phyloP scores from a whole-genome alignment of 2,329 filamentous ascomycete species.

The Clathrospora elynae region DNA sequence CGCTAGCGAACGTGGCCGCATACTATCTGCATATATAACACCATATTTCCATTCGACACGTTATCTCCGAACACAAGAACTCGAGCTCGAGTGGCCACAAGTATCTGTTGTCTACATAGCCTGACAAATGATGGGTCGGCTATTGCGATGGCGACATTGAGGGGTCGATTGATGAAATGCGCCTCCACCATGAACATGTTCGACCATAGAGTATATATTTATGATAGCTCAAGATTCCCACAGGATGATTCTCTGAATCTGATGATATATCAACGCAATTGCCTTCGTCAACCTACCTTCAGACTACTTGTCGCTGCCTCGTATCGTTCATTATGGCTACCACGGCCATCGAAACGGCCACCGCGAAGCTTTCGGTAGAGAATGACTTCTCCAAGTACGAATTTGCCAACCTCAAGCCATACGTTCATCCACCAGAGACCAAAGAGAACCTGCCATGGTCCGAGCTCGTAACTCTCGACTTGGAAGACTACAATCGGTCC shows the following conservation, averaged over 20 bases:
- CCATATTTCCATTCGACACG: too few species aligned
- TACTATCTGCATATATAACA: too few species aligned
- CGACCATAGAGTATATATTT: too few species aligned
- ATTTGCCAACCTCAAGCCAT: conserved; percentile 40
- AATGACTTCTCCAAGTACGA: conserved; percentile 39
- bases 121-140: conserved; percentile 14
- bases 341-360: conserved; percentile 21
- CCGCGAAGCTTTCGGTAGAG: conserved; percentile 3
- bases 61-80: conserved; percentile 13
- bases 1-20: conserved; percentile 1
- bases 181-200: neutral
- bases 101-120: conserved; percentile 1
- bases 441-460: conserved; percentile 58
- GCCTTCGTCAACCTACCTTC: neutral
- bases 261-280: neutral
- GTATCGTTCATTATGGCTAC: conserved; percentile 22
- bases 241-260: neutral
- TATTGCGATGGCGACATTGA: conserved; percentile 23
- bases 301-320: neutral
- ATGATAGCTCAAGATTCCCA: neutral
- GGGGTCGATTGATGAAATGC: conserved; percentile 19
- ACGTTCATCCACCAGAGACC: conserved; percentile 56
- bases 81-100: neutral
- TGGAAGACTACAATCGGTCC: conserved; percentile 59
- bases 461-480: conserved; percentile 63